Evolutionary conservation across 208 protist genomes (phyloP).

Genomic region (Leptomonas seymouri): DNA sequence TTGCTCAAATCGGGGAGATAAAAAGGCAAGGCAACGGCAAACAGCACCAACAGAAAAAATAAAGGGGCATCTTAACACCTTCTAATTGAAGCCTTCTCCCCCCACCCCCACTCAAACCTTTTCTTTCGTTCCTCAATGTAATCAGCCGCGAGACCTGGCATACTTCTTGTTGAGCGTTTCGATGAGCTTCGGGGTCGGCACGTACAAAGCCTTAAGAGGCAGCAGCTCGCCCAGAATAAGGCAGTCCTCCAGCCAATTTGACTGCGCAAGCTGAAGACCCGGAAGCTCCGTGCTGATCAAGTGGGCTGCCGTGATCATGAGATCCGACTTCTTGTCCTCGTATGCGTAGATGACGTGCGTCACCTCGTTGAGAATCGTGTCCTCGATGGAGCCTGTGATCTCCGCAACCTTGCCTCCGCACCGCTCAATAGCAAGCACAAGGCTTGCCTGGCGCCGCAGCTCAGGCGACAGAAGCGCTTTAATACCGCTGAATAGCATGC

Average conservation of each 20-base stretch:
- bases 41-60: background rate
- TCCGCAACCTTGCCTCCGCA: conserved; percentile 70
- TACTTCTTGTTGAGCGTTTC: conserved; percentile 84
- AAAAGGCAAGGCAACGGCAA: too few species aligned
- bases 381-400: conserved; percentile 33
- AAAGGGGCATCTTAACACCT: background rate
- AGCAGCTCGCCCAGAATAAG: conserved; percentile 82
- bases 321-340: conserved; percentile 76
- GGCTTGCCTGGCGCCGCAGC: conserved; percentile 38
- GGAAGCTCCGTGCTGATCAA: conserved; percentile 45
- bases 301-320: conserved; percentile 71
- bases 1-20: background rate
- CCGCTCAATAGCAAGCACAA: conserved; percentile 46
- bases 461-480: conserved; percentile 56
- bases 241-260: conserved; percentile 87
- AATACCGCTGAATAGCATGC: conserved; percentile 80
- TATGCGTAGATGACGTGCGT: conserved; percentile 85
- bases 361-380: conserved; percentile 46
- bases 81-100: background rate
- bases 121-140: background rate
- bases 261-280: conserved; percentile 66
- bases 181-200: conserved; percentile 76
- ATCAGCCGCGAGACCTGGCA: conserved; percentile 28
- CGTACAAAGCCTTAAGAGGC: conserved; percentile 75
- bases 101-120: background rate